Percentiles rank a stretch among this genome's conserved stretches.
These are phyloP conservation scores for Ceratobasidium sp. DNA, from an alignment of 1,284 basidiomycete species.

Conservation along the genomic window DNA sequence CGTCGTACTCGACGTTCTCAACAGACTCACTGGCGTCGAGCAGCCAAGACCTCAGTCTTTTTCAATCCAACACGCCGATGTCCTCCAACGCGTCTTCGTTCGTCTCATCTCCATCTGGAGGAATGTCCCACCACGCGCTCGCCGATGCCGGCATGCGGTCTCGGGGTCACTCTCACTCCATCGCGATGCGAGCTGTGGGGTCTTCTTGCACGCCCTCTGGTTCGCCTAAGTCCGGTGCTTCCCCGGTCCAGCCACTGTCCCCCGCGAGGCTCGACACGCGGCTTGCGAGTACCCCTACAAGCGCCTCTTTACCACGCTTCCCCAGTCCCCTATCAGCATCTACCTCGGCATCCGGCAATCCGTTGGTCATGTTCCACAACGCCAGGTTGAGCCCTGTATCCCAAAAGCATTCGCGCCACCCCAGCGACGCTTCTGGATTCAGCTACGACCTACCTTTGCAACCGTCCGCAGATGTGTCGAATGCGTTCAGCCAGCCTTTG, in stretches of 20 bases:
- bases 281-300: constrained; percentile 23
- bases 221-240: constrained; percentile 17
- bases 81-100: constrained; percentile 25
- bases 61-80: constrained; percentile 15
- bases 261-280: constrained; percentile 36
- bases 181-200: constrained; percentile 29
- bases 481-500: neutral
- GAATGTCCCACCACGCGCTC: neutral
- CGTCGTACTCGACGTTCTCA: constrained; percentile 33
- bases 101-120: constrained; percentile 27
- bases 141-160: constrained; percentile 10
- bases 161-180: constrained; percentile 25
- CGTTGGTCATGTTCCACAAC: constrained; percentile 31
- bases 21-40: constrained; percentile 14
- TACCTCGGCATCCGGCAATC: constrained; percentile 31
- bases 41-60: constrained; percentile 27
- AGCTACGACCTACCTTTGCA: constrained; percentile 20
- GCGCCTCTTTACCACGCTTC: constrained; percentile 30
- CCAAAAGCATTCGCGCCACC: constrained; percentile 38
- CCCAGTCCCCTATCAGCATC: constrained; percentile 34
- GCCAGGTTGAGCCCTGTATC: constrained; percentile 20
- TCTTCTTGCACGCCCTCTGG: constrained; percentile 19
- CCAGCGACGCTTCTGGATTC: constrained; percentile 34
- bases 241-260: constrained; percentile 14
- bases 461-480: constrained; percentile 5